These are phyloP conservation scores for Debaryomyces singareniensis DNA, from an alignment of 1,139 yeast species.

Conservation along the genomic window DNA sequence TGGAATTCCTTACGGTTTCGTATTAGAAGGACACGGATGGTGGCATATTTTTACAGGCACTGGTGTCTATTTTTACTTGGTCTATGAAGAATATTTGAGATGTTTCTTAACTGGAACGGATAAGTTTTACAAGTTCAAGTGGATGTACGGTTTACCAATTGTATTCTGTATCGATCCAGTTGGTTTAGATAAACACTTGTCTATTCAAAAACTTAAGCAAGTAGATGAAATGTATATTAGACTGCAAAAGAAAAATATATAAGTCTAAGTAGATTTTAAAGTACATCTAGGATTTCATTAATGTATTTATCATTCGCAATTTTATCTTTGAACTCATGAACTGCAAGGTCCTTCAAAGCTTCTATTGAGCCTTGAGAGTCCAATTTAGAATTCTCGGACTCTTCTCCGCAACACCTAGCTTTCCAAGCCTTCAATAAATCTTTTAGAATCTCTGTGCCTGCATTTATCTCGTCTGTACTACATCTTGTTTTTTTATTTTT, in stretches of 20 bases:
- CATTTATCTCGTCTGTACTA: constrained; percentile 44
- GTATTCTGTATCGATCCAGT: constrained; percentile 23
- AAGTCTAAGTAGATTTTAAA: constrained; percentile 6
- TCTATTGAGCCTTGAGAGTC: constrained; percentile 29
- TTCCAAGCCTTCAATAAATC: constrained; percentile 60
- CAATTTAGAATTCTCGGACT: constrained; percentile 21
- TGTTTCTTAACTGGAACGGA: constrained; percentile 50
- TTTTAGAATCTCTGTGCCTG: constrained; percentile 54
- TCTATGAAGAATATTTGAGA: constrained; percentile 70
- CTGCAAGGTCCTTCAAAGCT: constrained; percentile 31
- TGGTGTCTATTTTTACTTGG: constrained; percentile 53
- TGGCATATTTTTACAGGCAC: constrained; percentile 90
- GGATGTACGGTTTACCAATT: constrained; percentile 41
- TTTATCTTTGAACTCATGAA: constrained; percentile 15
- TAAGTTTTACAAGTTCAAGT: constrained; percentile 43
- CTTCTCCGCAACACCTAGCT: constrained; percentile 34
- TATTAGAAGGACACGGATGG: constrained; percentile 95
- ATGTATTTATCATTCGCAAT: constrained; percentile 32
- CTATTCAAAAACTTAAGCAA: constrained; percentile 15
- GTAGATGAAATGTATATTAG: constrained; percentile 10
- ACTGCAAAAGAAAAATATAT: constrained; percentile 6
- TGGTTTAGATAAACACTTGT: constrained; percentile 20
- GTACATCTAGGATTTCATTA: constrained; percentile 31
- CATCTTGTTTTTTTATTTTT: constrained; percentile 47
- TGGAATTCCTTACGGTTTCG: constrained; percentile 84